A percentile compares a stretch with the other conserved stretches of the same genome.
Conservation (phyloP, 2,329 filamentous ascomycete species). For the Aspergillus luchuensis region DNA sequence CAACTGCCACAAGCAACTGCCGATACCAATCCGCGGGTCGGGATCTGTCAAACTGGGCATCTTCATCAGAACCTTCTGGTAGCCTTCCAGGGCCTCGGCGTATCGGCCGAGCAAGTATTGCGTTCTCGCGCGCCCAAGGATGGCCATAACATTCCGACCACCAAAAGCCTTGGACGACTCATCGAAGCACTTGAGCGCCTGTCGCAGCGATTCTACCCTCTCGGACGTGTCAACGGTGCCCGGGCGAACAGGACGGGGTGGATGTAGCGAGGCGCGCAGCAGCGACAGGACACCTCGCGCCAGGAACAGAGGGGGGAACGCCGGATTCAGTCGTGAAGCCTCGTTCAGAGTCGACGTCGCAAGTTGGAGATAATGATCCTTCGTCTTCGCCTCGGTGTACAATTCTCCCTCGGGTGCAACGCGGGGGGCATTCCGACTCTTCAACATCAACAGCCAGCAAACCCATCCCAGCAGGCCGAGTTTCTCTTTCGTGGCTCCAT, state of each 20-base stretch:
- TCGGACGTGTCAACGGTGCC: conserved; percentile 69
- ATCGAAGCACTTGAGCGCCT: conserved; percentile 90
- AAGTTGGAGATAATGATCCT: conserved; percentile 86
- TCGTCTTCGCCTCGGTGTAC: conserved; percentile 77
- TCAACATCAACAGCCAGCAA: conserved; percentile 89
- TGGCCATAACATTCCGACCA: conserved; percentile 86
- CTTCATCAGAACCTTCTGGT: conserved; percentile 83
- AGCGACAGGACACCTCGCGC: conserved; percentile 88
- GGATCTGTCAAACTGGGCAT: conserved; percentile 88
- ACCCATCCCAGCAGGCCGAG: conserved; percentile 80
- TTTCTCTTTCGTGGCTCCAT: conserved; percentile 74
- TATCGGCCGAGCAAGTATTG: conserved; percentile 86
- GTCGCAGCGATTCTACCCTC: conserved; percentile 74
- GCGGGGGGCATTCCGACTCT: conserved; percentile 78
- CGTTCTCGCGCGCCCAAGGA: conserved; percentile 85
- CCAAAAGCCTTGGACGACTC: conserved; percentile 84
- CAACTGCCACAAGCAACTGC: conserved; percentile 95
- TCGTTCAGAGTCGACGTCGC: conserved; percentile 94
- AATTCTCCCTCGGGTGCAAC: conserved; percentile 65
- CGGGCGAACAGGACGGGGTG: conserved; percentile 66
- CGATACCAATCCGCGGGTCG: conserved; percentile 93
- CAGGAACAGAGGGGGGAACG: conserved; percentile 86
- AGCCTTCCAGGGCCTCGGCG: conserved; percentile 76
- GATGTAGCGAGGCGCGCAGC: conserved; percentile 80
- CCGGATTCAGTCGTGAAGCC: conserved; percentile 88